Evolutionary conservation across 148 eudicot species (phyloP), one percentile per base, ranked within the genome.

Genomic region (Fagopyrum homotropicum): DNA sequence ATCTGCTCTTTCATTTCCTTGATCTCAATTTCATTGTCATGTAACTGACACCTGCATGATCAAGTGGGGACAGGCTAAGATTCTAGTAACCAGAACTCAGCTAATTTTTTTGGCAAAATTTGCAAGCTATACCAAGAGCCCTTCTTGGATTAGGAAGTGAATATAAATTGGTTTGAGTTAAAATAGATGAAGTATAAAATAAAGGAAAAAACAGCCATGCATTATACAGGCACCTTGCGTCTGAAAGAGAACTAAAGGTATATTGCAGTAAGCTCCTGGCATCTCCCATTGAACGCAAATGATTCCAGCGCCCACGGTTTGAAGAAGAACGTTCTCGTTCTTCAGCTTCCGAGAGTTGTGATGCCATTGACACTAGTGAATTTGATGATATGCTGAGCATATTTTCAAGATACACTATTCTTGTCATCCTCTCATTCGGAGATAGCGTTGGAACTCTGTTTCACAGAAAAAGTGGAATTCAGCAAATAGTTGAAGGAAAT

Each of bases 271-370:
- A 81, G 86, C 82, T 82, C 79, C 92, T 95, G 22, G 98, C 97
- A 76, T 95, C 98, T 76, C 93, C 97, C 97, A 95, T 90, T 49
- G 97, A 92, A 43, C 98, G 97, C 81, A 95, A 82, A 63, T 92
- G 97, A 82, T 90, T 90, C 93, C 96, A 95, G 49, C 93, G 52
- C 59, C 59, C 19, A 54, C 59, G 17, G 0, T 4, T 16, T 2
- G 16, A 10, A 5, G 15, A 54, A 16, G 14, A 14, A 54, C 17
- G 22, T 10, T 16, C 59, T 3, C 59, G 59, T 16, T 10, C 59
- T 54, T 54, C 59, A 4, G 59, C 59, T 54, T 54, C 59, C 10
- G 59, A 54, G 15, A 54, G 59, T 54, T 15, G 17, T 54, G 59
- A 54, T 10, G 59, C 59, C 59, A 10, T 54, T 54, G 59, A n/a